phyloP scores from a whole-genome alignment of 768 basidiomycete species.

The Bullera alba region DNA sequence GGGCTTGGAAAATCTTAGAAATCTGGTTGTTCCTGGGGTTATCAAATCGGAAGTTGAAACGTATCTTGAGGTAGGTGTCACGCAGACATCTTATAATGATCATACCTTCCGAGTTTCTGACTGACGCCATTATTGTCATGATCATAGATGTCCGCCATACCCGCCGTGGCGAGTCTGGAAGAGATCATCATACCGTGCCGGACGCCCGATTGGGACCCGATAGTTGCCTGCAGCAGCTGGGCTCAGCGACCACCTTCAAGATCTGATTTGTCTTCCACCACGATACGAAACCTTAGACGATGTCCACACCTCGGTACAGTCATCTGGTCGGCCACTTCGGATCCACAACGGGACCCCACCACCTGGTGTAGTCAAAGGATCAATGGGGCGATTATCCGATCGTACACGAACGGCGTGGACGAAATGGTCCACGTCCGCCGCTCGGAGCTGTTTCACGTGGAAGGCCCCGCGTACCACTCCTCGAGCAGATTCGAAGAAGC shows the following conservation, averaged over 20 bases:
- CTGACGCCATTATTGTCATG: too few species aligned
- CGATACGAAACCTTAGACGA: neutral
- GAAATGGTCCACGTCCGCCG: neutral
- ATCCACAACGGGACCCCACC: neutral
- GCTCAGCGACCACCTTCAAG: neutral
- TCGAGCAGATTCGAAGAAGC: neutral
- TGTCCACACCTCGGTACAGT: neutral
- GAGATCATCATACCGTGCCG: neutral
- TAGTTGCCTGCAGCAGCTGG: neutral
- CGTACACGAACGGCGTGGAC: neutral
- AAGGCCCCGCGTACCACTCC: neutral
- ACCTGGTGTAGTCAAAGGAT: constrained; percentile 1
- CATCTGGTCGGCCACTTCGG: neutral
- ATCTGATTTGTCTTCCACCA: neutral
- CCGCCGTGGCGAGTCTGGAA: neutral
- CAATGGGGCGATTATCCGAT: neutral
- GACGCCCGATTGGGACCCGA: neutral
- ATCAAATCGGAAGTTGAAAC: neutral
- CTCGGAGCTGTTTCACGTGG: neutral
- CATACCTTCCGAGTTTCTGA: too few species aligned
- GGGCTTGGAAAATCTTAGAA: too few species aligned
- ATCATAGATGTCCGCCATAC: neutral
- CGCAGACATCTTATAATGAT: neutral
- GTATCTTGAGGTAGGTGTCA: neutral
- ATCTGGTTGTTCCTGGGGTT: neutral